Percentiles rank a stretch among this genome's conserved stretches.
These are phyloP conservation scores for Magnusiomyces tetraspermus DNA, from an alignment of 1,139 yeast species.

Conservation along the genomic window DNA sequence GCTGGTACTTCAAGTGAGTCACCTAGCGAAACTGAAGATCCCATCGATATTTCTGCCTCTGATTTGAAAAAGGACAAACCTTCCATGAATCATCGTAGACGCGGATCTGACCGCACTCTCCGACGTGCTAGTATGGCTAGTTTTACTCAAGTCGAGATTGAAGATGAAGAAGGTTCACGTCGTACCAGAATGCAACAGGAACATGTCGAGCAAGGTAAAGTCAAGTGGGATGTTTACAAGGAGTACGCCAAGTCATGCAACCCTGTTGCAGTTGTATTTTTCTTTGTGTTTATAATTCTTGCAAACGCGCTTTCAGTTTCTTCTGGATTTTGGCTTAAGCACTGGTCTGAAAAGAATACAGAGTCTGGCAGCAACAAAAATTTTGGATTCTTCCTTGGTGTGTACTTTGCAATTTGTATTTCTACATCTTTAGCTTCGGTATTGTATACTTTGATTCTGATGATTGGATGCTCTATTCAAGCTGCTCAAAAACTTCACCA, in stretches of 20 bases:
- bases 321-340: constrained; percentile 85
- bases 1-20: not conserved
- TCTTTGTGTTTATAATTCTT: constrained; percentile 38
- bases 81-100: constrained; percentile 20
- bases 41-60: not conserved
- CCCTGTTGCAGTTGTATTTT: constrained; percentile 50
- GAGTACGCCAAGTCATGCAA: constrained; percentile 87
- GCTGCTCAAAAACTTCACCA: constrained; percentile 76
- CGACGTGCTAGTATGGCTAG: constrained; percentile 67
- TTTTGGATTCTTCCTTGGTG: constrained; percentile 57
- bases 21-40: not conserved
- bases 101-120: constrained; percentile 37
- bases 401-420: constrained; percentile 69
- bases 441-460: constrained; percentile 61
- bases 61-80: not conserved
- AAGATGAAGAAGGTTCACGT: constrained; percentile 26
- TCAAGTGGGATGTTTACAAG: constrained; percentile 75
- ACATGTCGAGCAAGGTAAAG: constrained; percentile 87
- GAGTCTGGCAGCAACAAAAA: constrained; percentile 60
- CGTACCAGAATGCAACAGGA: constrained; percentile 38
- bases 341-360: constrained; percentile 91
- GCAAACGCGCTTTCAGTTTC: constrained; percentile 55
- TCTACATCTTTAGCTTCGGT: constrained; percentile 54
- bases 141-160: constrained; percentile 33
- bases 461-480: constrained; percentile 77